Base-by-base conservation (phyloP, 768 basidiomycete species). In the Phylloporus sp. region DNA sequence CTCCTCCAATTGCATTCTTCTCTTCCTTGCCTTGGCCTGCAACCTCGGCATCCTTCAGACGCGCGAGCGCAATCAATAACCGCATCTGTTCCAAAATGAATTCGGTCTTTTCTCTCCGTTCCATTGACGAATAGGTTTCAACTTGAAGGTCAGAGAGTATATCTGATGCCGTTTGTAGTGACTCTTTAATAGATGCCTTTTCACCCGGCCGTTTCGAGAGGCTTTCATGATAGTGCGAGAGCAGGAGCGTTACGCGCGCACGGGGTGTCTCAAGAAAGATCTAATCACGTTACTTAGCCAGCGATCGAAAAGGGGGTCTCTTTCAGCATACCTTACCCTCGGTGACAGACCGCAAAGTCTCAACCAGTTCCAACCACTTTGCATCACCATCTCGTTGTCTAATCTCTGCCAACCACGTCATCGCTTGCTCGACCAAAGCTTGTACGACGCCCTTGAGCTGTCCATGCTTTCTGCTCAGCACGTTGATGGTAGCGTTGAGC, bases 51-150 rank as follows among this genome's bases (percentile, higher is more conserved):
- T 92, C 91, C 71, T 91, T 93, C 59, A 81, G 70, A 47, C 81
- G 77, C 24, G 91, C 91, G 31, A 92, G 81, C 36, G 81, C 76
- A 45, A 90, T 82, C 62, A 95, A 75, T 45, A 98, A 69, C 52
- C 97, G 79, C 93, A 99, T 98, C 70, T 98, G 97, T 70, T 98
- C 95, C 39, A 98, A 73, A 59, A 99, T 90, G 63, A 99, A 97
- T 67, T 98, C 93, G 5, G 93, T 97, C 78, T 99, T 99, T 71
- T 99, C 97, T 64, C 89, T 75, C 53, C 94, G 85, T 57, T 97
- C 92, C 97, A 99, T 98, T 6, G 91, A 93, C 13, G 95, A 97
- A 68, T 97, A 99, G 2, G 97, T 98, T 72, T 99, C 97, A 34
- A 99, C 95, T 73, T 97, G 95, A 3, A 99, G 82, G 52, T 99